Base-by-base conservation (phyloP, 2,329 filamentous ascomycete species). In the Monosporascus ibericus region DNA sequence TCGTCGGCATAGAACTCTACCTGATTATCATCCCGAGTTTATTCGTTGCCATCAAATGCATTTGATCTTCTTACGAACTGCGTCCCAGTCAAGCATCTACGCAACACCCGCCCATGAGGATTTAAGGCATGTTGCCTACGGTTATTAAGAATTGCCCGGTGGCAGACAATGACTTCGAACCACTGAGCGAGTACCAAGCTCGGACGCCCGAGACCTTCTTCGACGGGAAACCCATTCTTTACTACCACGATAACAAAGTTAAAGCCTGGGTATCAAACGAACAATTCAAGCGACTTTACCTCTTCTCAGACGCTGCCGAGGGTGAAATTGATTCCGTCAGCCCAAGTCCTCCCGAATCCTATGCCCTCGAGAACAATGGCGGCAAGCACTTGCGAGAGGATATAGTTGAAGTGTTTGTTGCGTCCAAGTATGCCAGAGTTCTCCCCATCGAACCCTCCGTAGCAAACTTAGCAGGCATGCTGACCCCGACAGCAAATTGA, bases 121-220 rank as follows among this genome's bases (percentile, higher is more conserved):
- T 27, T 17, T 11, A 4, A 22, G 34, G 9, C 47, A 75, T 75
- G 72, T 63, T 78, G 47, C 73, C 78, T 34, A 80, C 77, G 5
- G 83, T 80, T 1, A 80, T 88, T 46, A 76, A 76, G 48, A 71
- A 71, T 3, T 73, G 82, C 27, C 86, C 86, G 5, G 71, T 76
- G 17, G 63, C 75, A 15, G 74, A 74, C 48, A 54, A 60, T 37
- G 80, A 84, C 64, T 92, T 84, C 69, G 83, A 78, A 36, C 73
- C 80, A 5, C 77, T 92, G 46, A 73, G 77, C 53, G 84, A 89
- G 55, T 87, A 90, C 65, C 81, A 90, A 67, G 75, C 83, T 49
- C 82, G 85, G 63, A 92, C 88, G 1, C 88, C 88, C 1, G 75
- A 77, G 53, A 86, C 81, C 42, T 92, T 92, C 71, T 86, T 85